Evolutionary conservation across 2,329 filamentous ascomycete species (phyloP).

Genomic region (Akanthomyces dipterigenus): DNA sequence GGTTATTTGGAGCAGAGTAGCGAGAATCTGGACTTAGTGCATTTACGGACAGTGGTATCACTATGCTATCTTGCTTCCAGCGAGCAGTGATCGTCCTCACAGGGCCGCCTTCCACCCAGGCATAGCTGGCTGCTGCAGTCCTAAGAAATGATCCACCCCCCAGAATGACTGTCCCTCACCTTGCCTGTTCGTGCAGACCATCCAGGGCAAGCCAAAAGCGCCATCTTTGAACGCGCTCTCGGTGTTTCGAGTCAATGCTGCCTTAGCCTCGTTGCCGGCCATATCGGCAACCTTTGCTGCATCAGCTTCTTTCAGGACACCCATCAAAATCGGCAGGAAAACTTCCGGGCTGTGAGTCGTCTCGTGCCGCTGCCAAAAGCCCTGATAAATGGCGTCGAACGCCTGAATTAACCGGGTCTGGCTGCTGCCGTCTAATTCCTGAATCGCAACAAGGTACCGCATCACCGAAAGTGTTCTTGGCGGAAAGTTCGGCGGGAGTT

Average conservation of each 20-base stretch:
- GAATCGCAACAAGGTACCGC: conserved; percentile 26
- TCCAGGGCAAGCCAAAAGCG: conserved; percentile 34
- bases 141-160: conserved; percentile 34
- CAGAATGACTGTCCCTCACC: conserved; percentile 30
- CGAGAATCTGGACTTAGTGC: no score
- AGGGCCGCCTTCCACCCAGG: conserved; percentile 29
- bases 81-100: conserved; percentile 11
- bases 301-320: conserved; percentile 21
- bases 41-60: no score
- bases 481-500: conserved; percentile 29
- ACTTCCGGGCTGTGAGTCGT: conserved; percentile 22
- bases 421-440: conserved; percentile 17
- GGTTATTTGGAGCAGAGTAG: no score
- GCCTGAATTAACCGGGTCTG: conserved; percentile 17
- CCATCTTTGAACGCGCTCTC: conserved; percentile 28
- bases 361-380: conserved; percentile 26
- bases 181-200: conserved; percentile 26
- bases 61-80: not conserved
- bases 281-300: conserved; percentile 23
- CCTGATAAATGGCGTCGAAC: conserved; percentile 27
- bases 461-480: conserved; percentile 28
- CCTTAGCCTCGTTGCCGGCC: conserved; percentile 23
- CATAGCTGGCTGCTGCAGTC: conserved; percentile 20
- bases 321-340: conserved; percentile 20
- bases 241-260: conserved; percentile 26